Evolutionary conservation across 2,329 filamentous ascomycete genomes (phyloP).

Genomic region (Scytalidium sp.): DNA sequence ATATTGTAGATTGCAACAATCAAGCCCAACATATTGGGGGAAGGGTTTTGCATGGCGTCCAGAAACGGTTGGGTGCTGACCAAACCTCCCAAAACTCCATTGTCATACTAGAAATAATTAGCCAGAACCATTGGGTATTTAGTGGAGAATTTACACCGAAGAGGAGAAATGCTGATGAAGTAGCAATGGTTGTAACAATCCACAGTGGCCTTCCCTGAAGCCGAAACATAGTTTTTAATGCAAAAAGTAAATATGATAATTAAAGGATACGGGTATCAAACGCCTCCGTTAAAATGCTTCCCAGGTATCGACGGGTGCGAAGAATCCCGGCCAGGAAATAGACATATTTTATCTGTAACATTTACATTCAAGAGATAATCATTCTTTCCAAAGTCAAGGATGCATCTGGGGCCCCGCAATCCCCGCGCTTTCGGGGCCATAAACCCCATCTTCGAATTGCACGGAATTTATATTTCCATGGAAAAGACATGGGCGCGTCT

Average conservation of each 20-base stretch:
- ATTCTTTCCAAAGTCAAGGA: neutral
- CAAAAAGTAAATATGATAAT: neutral
- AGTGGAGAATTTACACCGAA: neutral
- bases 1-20: constrained; percentile 46
- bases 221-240: neutral
- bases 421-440: neutral
- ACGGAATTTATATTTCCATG: neutral
- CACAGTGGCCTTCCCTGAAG: neutral
- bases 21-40: constrained; percentile 35
- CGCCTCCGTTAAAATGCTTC: neutral
- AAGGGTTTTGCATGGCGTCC: constrained; percentile 34
- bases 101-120: constrained; percentile 28
- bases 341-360: neutral
- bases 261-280: neutral
- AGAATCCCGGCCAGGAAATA: neutral
- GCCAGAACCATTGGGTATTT: neutral
- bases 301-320: neutral
- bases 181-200: neutral
- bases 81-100: constrained; percentile 37
- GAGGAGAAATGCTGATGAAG: neutral
- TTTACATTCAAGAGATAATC: neutral
- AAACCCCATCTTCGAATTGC: neutral
- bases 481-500: no score
- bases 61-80: constrained; percentile 35
- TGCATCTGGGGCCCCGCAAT: neutral